Conservation (phyloP, 73 alveolate species). For the Effrenium voratum region DNA sequence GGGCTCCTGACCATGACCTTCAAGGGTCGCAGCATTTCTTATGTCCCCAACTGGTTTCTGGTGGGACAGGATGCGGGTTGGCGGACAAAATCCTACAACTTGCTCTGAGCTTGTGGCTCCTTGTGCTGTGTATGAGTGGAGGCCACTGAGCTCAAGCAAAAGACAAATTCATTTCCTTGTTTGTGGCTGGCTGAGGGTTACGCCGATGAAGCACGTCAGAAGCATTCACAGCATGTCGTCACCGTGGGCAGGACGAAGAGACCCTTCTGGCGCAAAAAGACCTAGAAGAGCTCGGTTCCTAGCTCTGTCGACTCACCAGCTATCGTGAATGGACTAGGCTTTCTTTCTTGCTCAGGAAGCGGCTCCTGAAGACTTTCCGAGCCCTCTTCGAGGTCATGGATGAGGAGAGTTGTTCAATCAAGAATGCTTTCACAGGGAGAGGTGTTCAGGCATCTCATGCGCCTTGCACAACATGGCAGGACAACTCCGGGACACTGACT, state of each 20-base stretch:
- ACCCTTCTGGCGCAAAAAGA: conserved; percentile 78
- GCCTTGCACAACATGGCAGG: too few species aligned
- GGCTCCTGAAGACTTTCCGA: conserved; percentile 69
- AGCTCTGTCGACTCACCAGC: background rate
- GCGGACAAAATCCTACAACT: too few species aligned
- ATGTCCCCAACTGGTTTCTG: too few species aligned
- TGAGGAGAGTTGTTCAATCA: background rate
- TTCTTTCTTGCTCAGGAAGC: background rate
- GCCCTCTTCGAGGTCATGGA: conserved; percentile 68
- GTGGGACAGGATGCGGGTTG: too few species aligned
- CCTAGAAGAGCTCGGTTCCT: conserved; percentile 39
- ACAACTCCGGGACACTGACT: conserved; percentile 57
- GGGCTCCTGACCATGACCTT: too few species aligned
- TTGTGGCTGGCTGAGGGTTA: too few species aligned
- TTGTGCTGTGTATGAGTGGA: too few species aligned
- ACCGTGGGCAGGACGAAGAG: conserved; percentile 51
- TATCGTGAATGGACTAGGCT: background rate
- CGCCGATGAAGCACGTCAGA: too few species aligned
- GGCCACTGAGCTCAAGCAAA: too few species aligned
- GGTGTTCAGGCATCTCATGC: background rate
- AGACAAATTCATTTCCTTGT: too few species aligned
- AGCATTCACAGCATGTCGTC: background rate
- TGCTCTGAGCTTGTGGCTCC: too few species aligned
- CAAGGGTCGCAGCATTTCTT: too few species aligned
- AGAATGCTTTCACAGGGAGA: background rate